phyloP scores from a whole-genome alignment of 306 rosid genomes.

The Vachellia pachyceras region DNA sequence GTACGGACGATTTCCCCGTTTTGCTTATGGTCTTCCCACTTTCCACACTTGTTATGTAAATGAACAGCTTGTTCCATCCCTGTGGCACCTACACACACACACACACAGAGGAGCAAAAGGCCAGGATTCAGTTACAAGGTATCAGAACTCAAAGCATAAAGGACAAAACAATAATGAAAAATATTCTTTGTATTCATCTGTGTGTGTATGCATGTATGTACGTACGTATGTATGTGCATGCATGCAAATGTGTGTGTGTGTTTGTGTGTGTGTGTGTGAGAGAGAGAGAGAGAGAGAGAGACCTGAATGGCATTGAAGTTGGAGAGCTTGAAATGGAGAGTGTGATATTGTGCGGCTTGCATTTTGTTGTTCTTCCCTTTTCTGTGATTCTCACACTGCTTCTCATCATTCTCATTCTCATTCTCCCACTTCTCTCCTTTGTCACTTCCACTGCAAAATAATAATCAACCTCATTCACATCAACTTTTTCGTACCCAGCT shows the following conservation, averaged over 20 bases:
- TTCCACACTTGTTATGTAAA: constrained; percentile 36
- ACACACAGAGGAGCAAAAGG: too few species aligned
- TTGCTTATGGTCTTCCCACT: constrained; percentile 47
- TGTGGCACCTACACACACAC: constrained; percentile 38
- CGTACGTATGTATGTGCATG: too few species aligned
- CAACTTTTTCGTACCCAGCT: too few species aligned
- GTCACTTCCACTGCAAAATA: constrained; percentile 35
- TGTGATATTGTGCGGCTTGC: not conserved
- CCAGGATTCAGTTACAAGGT: not conserved
- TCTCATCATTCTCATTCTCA: constrained; percentile 6
- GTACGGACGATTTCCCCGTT: constrained; percentile 37
- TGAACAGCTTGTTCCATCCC: constrained; percentile 50
- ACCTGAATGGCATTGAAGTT: constrained; percentile 47
- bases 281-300: constrained; percentile 13
- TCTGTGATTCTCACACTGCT: constrained; percentile 27
- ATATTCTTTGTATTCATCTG: too few species aligned
- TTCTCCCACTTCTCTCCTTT: constrained; percentile 39
- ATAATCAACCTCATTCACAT: too few species aligned
- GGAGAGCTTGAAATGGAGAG: constrained; percentile 48
- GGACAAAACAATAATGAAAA: too few species aligned
- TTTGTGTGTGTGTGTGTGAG: too few species aligned
- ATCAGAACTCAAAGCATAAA: too few species aligned
- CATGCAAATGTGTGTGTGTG: too few species aligned
- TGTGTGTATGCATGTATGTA: too few species aligned
- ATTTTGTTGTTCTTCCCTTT: constrained; percentile 37